Evolutionary conservation across 805 yeast genomes (phyloP), one percentile per base, ranked within the genome.

Genomic region (Lachancea mirantina): DNA sequence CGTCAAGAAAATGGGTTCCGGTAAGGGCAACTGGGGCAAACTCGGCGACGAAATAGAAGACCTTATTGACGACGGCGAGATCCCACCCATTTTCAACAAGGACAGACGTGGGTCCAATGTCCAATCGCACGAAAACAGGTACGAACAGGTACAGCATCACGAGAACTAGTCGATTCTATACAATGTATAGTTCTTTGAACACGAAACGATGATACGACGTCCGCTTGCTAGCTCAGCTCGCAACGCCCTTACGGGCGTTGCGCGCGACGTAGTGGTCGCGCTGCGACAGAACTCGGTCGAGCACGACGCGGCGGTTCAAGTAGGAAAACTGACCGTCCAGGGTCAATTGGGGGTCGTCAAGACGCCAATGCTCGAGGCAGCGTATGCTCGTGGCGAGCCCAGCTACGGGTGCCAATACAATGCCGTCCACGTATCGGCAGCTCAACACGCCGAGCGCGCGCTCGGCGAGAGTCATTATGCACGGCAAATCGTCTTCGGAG

Each of bases 381-480:
- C 13, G 26, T 14, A 28, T n/a, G 23, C 26, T 14, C 29, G 22
- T 27, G 14, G 18, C 18, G 10, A 28, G 32, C 28, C 14, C 16
- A 15, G 15, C 17, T 17, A 47, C 50, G 9, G 51, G 48, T 6
- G 54, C 61, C 20, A 89, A 55, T 1, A 92, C 64, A 3, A 85
- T 65, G 1, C 82, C 85, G 51, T 85, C 94, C 19, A 87, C 85
- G 46, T 81, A 82, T 34, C 70, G 70, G 59, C 96, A 85, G 57
- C 89, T 96, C 47, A 92, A 62, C 5, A 87, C 88, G 56, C 96
- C 85, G 39, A 92, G 62, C 0, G 88, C 70, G 39, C 97, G 71
- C 57, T 92, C 97, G 39, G 80, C 73, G 13, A 83, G 47, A 48
- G 83, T 85, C 96, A 92, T 92, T 23, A 87, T 76, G 17, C 95